These are phyloP conservation scores for Hortiboletus flavorubellus DNA, from an alignment of 768 basidiomycete species.

Conservation along the genomic window DNA sequence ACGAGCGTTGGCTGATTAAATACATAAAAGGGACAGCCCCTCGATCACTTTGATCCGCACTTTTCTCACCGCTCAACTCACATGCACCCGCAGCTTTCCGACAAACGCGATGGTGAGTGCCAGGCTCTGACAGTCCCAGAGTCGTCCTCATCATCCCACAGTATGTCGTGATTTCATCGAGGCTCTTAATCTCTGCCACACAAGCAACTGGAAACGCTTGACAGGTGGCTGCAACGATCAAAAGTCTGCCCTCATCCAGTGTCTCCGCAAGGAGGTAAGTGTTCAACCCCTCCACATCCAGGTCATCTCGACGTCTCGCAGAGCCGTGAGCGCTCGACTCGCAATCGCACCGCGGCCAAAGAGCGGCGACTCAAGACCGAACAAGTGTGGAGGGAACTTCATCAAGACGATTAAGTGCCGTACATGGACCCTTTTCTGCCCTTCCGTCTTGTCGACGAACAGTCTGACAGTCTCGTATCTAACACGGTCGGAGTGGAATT, in stretches of 20 bases:
- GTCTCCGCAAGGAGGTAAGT: constrained; percentile 67
- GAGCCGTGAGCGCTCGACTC: constrained; percentile 56
- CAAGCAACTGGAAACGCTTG: constrained; percentile 57
- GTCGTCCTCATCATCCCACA: constrained; percentile 28
- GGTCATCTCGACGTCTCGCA: constrained; percentile 25
- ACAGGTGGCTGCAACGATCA: constrained; percentile 67
- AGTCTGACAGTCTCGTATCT: constrained; percentile 1
- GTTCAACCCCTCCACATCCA: neutral
- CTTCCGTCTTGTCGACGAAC: neutral
- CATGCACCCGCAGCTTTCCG: constrained; percentile 74
- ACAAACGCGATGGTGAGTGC: constrained; percentile 53
- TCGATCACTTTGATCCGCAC: neutral
- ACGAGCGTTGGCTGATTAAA: constrained; percentile 3
- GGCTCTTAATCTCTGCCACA: constrained; percentile 71
- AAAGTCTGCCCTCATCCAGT: constrained; percentile 66
- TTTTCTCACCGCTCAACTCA: constrained; percentile 6
- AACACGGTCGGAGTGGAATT: neutral
- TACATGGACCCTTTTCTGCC: neutral
- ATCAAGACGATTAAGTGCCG: constrained; percentile 38
- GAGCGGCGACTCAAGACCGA: constrained; percentile 53
- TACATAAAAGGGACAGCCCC: constrained; percentile 1
- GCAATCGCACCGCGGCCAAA: constrained; percentile 61
- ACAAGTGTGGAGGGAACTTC: constrained; percentile 60
- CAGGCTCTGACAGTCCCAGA: neutral
- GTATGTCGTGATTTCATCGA: constrained; percentile 76